Conservation (phyloP, 805 yeast genomes). For the Ascoidea asiatica region DNA sequence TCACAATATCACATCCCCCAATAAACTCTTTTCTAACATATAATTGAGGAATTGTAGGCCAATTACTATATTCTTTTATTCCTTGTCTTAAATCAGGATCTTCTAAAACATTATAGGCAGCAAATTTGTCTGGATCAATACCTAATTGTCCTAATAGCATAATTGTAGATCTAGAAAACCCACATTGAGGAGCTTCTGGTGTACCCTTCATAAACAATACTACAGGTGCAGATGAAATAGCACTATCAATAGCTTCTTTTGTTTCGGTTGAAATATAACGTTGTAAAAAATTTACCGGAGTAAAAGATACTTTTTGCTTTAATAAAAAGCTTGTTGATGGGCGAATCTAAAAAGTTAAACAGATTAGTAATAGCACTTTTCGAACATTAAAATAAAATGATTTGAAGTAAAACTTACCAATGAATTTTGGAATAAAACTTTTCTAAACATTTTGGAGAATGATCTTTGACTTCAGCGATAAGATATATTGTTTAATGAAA, state of each 20-base stretch:
- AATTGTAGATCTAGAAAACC: slow-evolving; percentile 91
- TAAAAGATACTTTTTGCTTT: background rate
- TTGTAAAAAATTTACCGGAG: no score
- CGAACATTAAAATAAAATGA: no score
- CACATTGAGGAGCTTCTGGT: slow-evolving; percentile 96
- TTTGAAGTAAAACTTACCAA: no score
- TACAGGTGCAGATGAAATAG: slow-evolving; percentile 82
- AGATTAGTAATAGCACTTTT: background rate
- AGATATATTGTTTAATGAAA: no score
- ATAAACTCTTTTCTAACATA: slow-evolving; percentile 84
- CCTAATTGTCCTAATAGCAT: slow-evolving; percentile 92
- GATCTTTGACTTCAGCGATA: no score
- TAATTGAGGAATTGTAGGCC: slow-evolving; percentile 99
- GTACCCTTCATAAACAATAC: slow-evolving; percentile 98
- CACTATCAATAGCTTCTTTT: slow-evolving; percentile 70
- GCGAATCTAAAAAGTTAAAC: background rate
- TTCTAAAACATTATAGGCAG: slow-evolving; percentile 92
- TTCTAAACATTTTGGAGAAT: no score
- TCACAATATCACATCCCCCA: slow-evolving; percentile 95
- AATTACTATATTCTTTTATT: slow-evolving; percentile 84
- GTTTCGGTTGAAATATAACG: slow-evolving; percentile 66
- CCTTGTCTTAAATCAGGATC: slow-evolving; percentile 92
- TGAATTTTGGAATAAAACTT: no score
- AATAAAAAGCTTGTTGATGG: background rate
- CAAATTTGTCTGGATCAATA: slow-evolving; percentile 91